phyloP scores from a whole-genome alignment of 257 asterid genomes.

The Solanum chilense region DNA sequence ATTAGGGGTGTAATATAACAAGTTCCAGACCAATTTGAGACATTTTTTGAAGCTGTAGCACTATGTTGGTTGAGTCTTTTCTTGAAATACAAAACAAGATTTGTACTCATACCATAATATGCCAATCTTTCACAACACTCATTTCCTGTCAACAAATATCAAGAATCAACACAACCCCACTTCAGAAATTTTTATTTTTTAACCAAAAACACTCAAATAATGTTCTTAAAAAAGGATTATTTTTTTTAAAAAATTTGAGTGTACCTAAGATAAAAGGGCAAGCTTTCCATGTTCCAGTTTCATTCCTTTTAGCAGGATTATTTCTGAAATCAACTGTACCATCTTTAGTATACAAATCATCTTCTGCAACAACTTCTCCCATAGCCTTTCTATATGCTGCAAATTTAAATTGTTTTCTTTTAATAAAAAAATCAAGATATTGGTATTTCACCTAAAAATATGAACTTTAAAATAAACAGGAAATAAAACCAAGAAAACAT shows the following conservation, averaged over 20 bases:
- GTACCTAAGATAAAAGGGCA: conserved; percentile 71
- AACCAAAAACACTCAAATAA: neutral
- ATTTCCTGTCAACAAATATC: neutral
- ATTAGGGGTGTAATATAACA: conserved; percentile 59
- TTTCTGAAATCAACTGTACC: conserved; percentile 58
- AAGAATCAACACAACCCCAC: neutral
- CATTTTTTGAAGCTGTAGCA: conserved; percentile 43
- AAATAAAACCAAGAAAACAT: neutral
- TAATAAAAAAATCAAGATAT: neutral
- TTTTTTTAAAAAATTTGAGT: neutral
- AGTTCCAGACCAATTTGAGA: conserved; percentile 67
- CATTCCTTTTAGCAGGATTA: conserved; percentile 53
- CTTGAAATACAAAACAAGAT: neutral
- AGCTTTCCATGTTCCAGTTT: conserved; percentile 77
- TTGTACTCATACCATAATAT: neutral
- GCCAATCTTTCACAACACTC: neutral
- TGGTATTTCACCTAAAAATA: neutral
- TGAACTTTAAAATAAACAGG: neutral
- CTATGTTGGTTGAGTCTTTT: conserved; percentile 41
- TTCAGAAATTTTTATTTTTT: neutral
- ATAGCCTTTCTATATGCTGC: conserved; percentile 1
- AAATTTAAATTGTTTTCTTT: neutral
- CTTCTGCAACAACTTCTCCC: conserved; percentile 9
- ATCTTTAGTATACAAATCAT: conserved; percentile 52
- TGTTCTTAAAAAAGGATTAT: neutral